Base-by-base conservation (phyloP, 805 yeast genomes). In the Hanseniaspora taiwanica region DNA sequence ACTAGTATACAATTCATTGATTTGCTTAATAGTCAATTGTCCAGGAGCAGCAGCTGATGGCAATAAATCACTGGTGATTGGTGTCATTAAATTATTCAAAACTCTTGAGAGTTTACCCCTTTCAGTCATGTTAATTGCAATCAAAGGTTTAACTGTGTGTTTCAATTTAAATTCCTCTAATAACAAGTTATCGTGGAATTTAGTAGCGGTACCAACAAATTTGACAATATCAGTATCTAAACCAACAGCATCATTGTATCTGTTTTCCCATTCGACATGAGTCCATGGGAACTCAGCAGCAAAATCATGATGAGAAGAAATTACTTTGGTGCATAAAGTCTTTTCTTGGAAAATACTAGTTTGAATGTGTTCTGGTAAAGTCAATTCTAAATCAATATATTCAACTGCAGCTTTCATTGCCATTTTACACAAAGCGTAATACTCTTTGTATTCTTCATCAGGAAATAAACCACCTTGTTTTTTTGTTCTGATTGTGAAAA, bases 401-500 rank as follows among this genome's bases (percentile, higher is more conserved):
- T 79, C 89, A 44, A 85, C 76, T 38, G 94, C 95, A 44, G 80
- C 62, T 56, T 75, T 80, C 55, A 81, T 67, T 2, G 86, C 96
- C 42, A 80, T 62, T 27, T 58, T 51, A 39, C 74, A 65, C 43
- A 86, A 68, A 13, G 60, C 55, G 44, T 65, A 69, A 42, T 83
- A 69, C 17, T 60, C 51, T 4, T 58, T 68, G 21, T 53, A 50
- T 12, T 72, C 74, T 7, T 63, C 63, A 52, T 81, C 84, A 1
- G 81, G 81, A 62, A 84, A 82, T 34, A 64, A 56, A 19, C 96
- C 96, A 37, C 96, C 96, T 61, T 86, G 95, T 3, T 76, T 63
- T 47, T 63, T 54, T 1, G 94, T 81, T 56, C 94, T 74, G 3
- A 86, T 64, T 2, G 95, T 85, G 63, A 74, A 83, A 40, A 89